phyloP scores from a whole-genome alignment of 768 basidiomycete species.

The Wakefieldia striispora region DNA sequence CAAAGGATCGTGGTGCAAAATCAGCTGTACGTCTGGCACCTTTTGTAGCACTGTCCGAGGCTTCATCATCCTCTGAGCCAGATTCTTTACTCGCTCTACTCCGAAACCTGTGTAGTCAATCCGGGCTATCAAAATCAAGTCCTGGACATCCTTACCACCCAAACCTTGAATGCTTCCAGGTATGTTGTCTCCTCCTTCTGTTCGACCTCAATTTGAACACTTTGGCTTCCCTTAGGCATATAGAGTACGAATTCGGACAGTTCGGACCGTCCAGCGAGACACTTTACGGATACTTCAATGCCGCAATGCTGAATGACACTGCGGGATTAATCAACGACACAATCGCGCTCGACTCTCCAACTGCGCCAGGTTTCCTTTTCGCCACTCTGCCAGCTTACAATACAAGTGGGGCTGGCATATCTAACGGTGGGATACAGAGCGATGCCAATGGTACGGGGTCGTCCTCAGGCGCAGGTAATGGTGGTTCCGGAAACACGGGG shows the following conservation, averaged over 20 bases:
- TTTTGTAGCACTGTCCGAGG: background rate
- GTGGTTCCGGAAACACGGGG: slow-evolving; percentile 43
- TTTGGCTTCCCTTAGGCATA: slow-evolving; percentile 36
- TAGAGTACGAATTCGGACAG: slow-evolving; percentile 61
- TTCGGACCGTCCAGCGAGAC: slow-evolving; percentile 49
- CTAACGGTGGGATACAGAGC: slow-evolving; percentile 7
- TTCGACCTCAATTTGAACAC: background rate
- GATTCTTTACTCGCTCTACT: slow-evolving; percentile 77
- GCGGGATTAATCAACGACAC: slow-evolving; percentile 41
- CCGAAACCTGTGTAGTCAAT: slow-evolving; percentile 74
- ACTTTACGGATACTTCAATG: slow-evolving; percentile 56
- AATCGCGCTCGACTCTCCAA: slow-evolving; percentile 41
- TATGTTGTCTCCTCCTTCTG: slow-evolving; percentile 31
- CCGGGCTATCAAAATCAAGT: slow-evolving; percentile 64
- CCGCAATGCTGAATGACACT: slow-evolving; percentile 57
- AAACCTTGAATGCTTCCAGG: slow-evolving; percentile 55
- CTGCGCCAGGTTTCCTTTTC: slow-evolving; percentile 60
- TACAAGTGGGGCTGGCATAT: slow-evolving; percentile 39
- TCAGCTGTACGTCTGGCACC: slow-evolving; percentile 58
- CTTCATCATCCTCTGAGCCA: slow-evolving; percentile 27
- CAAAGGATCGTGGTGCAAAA: slow-evolving; percentile 72
- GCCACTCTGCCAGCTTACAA: slow-evolving; percentile 68
- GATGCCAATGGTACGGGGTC: slow-evolving; percentile 19
- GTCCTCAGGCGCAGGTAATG: slow-evolving; percentile 11
- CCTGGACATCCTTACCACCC: slow-evolving; percentile 77